Evolutionary conservation across 768 basidiomycete species (phyloP), one percentile per base, ranked within the genome.

Genomic region (Clavulina sp.): DNA sequence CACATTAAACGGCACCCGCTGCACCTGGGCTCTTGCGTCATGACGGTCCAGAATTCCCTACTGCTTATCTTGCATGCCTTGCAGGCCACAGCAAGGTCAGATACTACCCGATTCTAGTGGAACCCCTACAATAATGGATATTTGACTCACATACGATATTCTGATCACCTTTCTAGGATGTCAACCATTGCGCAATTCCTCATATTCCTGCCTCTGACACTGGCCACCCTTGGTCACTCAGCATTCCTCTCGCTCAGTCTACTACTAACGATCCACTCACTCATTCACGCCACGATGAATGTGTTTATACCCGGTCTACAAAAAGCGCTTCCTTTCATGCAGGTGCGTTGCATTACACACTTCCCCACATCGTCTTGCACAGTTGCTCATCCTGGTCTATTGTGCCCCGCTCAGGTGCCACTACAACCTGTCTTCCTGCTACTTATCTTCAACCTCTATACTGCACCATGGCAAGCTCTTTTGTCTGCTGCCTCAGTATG

Each of bases 391-490:
- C 36, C 36, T 38, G 13, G 36, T 21, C 36, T 21, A 9, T 1
- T 1, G 9, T 24, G 13, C 24, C 43, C 43, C 24, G 43, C 26
- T 16, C 26, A 46, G 43, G 43, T 88, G 30, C 86, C 86, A 5
- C 78, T 86, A 70, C 85, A 88, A 63, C 79, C 85, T 0, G 84
- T 88, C 65, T 73, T 89, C 31, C 77, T 89, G 40, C 78, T 89
- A 47, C 75, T 88, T 52, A 84, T 77, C 62, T 89, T 89, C 73
- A 89, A 89, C 62, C 72, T 78, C 33, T 87, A 86, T 64, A 54
- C 60, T 4, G 76, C 84, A 1, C 71, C 78, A 1, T 23, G 28
- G 3, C 33, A 47, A 23, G 46, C 32, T 43, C 21, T 57, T 4
- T 57, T 73, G 6, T 71, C 67, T 9, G 73, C 77, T 16, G 73